These are phyloP conservation scores for Yamadazyma insecticola DNA, from an alignment of 805 yeast genomes.

Conservation along the genomic window DNA sequence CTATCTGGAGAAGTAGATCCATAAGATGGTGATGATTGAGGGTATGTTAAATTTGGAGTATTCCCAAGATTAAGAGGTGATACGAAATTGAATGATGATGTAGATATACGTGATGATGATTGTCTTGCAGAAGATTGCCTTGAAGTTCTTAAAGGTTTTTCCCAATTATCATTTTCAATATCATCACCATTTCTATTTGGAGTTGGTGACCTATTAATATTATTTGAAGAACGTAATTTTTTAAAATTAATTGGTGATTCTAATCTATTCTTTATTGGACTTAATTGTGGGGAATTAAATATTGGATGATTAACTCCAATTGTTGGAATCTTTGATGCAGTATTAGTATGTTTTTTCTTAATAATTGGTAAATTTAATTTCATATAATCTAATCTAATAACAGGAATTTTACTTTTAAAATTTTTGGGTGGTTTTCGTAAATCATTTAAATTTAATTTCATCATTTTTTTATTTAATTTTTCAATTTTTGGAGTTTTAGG, in stretches of 20 bases:
- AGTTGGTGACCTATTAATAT: slow-evolving; percentile 8
- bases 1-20: slow-evolving; percentile 26
- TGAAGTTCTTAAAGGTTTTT: slow-evolving; percentile 1
- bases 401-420: slow-evolving; percentile 18
- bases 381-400: slow-evolving; percentile 17
- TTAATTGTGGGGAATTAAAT: slow-evolving; percentile 6
- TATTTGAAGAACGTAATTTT: slow-evolving; percentile 1
- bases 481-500: slow-evolving; percentile 9
- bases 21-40: slow-evolving; percentile 9
- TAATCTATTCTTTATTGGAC: slow-evolving; percentile 1
- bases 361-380: slow-evolving; percentile 19
- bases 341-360: slow-evolving; percentile 13
- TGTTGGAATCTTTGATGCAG: slow-evolving; percentile 21
- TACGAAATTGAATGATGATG: slow-evolving; percentile 2
- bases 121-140: not conserved
- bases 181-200: slow-evolving; percentile 5
- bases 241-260: slow-evolving; percentile 5
- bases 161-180: not conserved
- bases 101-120: not conserved
- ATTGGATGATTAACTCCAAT: slow-evolving; percentile 27
- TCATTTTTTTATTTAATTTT: not conserved
- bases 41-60: slow-evolving; percentile 10
- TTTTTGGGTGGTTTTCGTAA: slow-evolving; percentile 6
- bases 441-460: slow-evolving; percentile 4
- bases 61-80: slow-evolving; percentile 7